Base-by-base conservation (phyloP, 2,329 filamentous ascomycete species). In the Dactylellina cionopaga region DNA sequence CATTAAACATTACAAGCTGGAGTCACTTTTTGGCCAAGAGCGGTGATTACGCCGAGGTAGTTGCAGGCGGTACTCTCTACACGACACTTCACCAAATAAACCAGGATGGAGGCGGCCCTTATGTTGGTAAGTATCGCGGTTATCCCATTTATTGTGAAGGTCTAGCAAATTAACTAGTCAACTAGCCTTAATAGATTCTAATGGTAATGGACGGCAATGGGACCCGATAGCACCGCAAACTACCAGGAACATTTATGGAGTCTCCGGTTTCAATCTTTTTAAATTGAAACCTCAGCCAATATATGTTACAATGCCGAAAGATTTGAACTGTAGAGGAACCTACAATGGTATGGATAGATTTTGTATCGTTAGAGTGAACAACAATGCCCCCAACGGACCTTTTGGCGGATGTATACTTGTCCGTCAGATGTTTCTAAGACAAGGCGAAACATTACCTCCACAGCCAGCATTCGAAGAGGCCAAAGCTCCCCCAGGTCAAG, bases 11-110 rank as follows among this genome's bases (percentile, higher is more conserved):
- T n/a, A n/a, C n/a, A n/a, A n/a, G n/a, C n/a, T n/a, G n/a, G n/a
- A n/a, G n/a, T n/a, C n/a, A n/a, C n/a, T n/a, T n/a, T n/a, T n/a
- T n/a, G n/a, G n/a, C n/a, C n/a, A n/a, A n/a, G n/a, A n/a, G n/a
- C n/a, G n/a, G n/a, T n/a, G n/a, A n/a, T n/a, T n/a, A n/a, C n/a
- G n/a, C n/a, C n/a, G n/a, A n/a, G n/a, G n/a, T n/a, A n/a, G n/a
- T n/a, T n/a, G n/a, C n/a, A n/a, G 87, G 87, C 46, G 88, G 88
- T 59, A 75, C 82, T 62, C 76, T 89, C 71, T 80, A 81, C 75
- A 89, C 89, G 83, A 89, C 87, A 1, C 81, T 89, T 10, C 88
- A 89, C 80, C 87, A 89, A 79, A 87, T 90, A 78, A 90, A 89
- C 80, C 83, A 82, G 33, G 88, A 90, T 75, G 88, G 88, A 66